Conservation (phyloP, 192 early-diverging fungal genomes). For the Coemansia sp. region DNA sequence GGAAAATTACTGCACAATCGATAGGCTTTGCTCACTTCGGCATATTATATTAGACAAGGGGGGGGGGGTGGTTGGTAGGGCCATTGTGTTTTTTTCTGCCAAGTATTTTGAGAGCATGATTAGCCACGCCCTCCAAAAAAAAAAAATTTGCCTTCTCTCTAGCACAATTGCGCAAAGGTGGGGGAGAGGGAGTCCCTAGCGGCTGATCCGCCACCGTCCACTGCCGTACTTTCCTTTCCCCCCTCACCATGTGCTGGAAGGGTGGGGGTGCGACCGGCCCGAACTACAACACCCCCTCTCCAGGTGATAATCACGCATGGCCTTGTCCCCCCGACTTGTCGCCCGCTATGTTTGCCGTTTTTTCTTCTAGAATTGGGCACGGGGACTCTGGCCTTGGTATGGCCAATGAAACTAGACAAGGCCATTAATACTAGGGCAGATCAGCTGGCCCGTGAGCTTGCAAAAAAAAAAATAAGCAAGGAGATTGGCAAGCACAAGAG, state of each 20-base stretch:
- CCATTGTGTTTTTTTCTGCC: not conserved
- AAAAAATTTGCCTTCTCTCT: too few relatives aligned
- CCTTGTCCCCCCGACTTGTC: not conserved
- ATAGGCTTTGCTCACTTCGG: conserved; percentile 11
- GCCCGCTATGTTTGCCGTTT: not conserved
- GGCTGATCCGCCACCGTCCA: conserved; percentile 6
- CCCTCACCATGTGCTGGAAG: not conserved
- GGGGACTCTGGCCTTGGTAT: too few relatives aligned
- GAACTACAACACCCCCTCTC: not conserved
- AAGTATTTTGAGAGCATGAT: not conserved
- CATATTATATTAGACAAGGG: not conserved
- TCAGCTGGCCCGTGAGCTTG: too few relatives aligned
- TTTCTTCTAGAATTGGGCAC: not conserved
- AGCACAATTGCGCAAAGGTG: not conserved
- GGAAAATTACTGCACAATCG: conserved; percentile 59
- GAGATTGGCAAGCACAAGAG: too few relatives aligned
- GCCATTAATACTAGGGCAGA: too few relatives aligned
- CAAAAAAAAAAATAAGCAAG: not conserved
- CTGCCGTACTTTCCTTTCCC: too few relatives aligned
- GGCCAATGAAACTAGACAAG: too few relatives aligned
- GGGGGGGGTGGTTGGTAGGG: too few relatives aligned
- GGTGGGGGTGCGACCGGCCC: not conserved
- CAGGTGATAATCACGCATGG: not conserved
- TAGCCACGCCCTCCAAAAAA: not conserved
- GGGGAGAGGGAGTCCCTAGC: not conserved